These are phyloP conservation scores for Lithohypha guttulata DNA, from an alignment of 2,329 filamentous ascomycete species.

Conservation along the genomic window DNA sequence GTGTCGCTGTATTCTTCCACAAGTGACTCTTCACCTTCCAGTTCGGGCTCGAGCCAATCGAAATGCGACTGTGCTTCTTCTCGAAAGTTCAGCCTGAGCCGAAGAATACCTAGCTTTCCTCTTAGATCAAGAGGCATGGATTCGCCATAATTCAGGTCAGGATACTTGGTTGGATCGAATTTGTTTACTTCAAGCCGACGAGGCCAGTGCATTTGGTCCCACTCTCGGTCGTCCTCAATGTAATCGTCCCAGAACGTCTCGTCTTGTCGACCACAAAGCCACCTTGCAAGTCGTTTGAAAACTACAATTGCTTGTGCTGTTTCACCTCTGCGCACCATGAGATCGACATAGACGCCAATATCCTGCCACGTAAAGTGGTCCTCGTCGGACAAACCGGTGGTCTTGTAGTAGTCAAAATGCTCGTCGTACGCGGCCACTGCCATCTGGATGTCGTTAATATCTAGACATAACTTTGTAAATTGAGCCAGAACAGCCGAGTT, in stretches of 20 bases:
- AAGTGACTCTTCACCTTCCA: constrained; percentile 38
- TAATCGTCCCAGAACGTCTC: constrained; percentile 70
- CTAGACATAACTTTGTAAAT: constrained; percentile 47
- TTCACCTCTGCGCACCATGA: constrained; percentile 58
- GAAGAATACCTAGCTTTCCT: constrained; percentile 70
- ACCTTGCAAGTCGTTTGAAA: constrained; percentile 64
- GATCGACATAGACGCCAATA: constrained; percentile 72
- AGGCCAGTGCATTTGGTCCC: constrained; percentile 61
- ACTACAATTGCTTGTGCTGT: constrained; percentile 50
- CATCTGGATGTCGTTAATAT: constrained; percentile 37
- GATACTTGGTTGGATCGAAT: constrained; percentile 48
- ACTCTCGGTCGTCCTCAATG: constrained; percentile 67
- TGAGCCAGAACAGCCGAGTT: constrained; percentile 45
- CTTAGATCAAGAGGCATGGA: constrained; percentile 72
- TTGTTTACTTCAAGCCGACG: constrained; percentile 52
- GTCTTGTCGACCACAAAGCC: constrained; percentile 64
- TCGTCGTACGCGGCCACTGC: constrained; percentile 43
- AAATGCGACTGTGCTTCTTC: constrained; percentile 68
- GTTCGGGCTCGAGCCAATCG: constrained; percentile 56
- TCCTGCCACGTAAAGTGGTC: constrained; percentile 62
- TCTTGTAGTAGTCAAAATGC: constrained; percentile 40
- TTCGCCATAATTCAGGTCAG: constrained; percentile 53
- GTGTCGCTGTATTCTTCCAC: constrained; percentile 64
- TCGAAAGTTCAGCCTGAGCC: constrained; percentile 57
- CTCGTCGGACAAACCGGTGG: constrained; percentile 29